phyloP scores from a whole-genome alignment of 495 filamentous ascomycete species.

The Bathelium albidoporum region DNA sequence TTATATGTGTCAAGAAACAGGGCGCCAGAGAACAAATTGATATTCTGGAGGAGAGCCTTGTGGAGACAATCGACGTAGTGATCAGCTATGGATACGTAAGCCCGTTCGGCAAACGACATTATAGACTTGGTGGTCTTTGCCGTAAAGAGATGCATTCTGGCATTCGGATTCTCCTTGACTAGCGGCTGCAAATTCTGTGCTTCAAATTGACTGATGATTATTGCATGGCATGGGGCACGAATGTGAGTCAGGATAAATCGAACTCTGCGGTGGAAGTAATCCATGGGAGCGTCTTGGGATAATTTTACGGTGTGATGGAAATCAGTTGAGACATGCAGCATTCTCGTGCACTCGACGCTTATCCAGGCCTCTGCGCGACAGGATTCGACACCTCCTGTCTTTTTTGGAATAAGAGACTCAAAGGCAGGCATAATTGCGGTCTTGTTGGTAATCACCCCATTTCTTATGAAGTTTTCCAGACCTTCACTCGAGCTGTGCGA shows the following conservation, averaged over 20 bases:
- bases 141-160: constrained; percentile 46
- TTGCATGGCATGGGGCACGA: constrained; percentile 23
- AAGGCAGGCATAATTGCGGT: constrained; percentile 41
- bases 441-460: constrained; percentile 15
- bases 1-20: constrained; percentile 46
- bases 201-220: constrained; percentile 56
- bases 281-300: constrained; percentile 12
- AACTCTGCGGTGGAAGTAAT: constrained; percentile 47
- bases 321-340: constrained; percentile 45
- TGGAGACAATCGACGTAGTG: background rate
- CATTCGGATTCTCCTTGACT: constrained; percentile 27
- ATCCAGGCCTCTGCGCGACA: constrained; percentile 30
- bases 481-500: constrained; percentile 39
- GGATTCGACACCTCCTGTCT: constrained; percentile 23
- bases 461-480: constrained; percentile 33
- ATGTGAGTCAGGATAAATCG: constrained; percentile 46
- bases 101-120: constrained; percentile 6
- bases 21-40: constrained; percentile 60
- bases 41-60: constrained; percentile 10
- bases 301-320: constrained; percentile 41
- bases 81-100: background rate
- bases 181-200: constrained; percentile 41
- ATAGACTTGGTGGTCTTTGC: constrained; percentile 6
- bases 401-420: constrained; percentile 33
- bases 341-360: constrained; percentile 6